Evolutionary conservation across 1,284 basidiomycete genomes (phyloP), one percentile per base, ranked within the genome.

Genomic region (Leccinum fuscescens): DNA sequence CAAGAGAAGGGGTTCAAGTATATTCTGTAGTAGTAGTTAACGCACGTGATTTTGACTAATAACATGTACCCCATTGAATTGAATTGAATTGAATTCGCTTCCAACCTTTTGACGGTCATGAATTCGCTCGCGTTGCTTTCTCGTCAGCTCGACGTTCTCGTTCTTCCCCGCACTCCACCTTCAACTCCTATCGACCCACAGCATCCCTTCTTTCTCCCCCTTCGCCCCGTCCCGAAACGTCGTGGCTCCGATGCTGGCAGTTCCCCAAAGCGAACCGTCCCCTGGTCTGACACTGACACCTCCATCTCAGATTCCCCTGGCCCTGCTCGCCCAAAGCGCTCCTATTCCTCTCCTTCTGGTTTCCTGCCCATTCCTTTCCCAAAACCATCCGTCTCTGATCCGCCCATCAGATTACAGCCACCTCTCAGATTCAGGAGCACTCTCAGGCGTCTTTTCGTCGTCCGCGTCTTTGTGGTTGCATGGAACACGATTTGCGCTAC

Each of bases 101-200:
- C 29, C 14, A 37, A 29, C 42, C 50, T 22, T 4, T 31, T 58
- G 44, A 37, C 46, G 17, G n/a, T 54, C 14, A 90, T 90, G 88
- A 89, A 90, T 76, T 86, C 86, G 65, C 82, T 90, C 66, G 78
- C 80, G 9, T 85, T 87, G 74, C 78, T 90, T 56, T 87, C 88
- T 64, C 84, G 85, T 66, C 85, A 88, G 68, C 83, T 87, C 76
- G 86, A 89, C 74, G 82, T 81, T 58, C 75, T 86, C 61, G 81
- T 83, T 54, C 75, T 82, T 6, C 61, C 77, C 31, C 64, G 75
- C 71, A 77, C 83, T 12, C 81, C 82, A 42, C 82, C 83, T 22
- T 79, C 82, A 35, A 82, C 82, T 0, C 81, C 82, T 57, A 72
- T 76, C 39, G 68, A 76, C 54, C 76, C 79, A 22, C 71, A 66